These are phyloP conservation scores for Bipolaris zeicola DNA, from an alignment of 2,329 filamentous ascomycete genomes.

Conservation along the genomic window DNA sequence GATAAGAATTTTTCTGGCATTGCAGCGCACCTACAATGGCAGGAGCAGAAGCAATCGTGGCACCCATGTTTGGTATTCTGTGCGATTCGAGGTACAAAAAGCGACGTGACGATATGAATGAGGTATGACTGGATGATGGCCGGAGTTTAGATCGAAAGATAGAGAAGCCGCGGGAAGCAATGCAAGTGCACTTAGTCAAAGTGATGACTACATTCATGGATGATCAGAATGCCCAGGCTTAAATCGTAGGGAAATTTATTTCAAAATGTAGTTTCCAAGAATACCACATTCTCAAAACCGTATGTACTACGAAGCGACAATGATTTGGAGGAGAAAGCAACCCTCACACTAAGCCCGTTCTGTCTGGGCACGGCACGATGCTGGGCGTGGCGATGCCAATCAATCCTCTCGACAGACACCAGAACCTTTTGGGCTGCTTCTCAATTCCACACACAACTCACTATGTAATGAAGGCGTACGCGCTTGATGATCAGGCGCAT, in stretches of 20 bases:
- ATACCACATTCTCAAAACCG: neutral
- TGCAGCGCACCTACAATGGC: conserved; percentile 39
- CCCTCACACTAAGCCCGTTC: neutral
- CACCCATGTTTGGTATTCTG: conserved; percentile 23
- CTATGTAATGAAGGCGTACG: neutral
- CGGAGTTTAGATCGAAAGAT: conserved; percentile 8
- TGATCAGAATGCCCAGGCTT: neutral
- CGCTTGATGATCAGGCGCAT: neutral
- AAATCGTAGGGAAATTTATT: neutral
- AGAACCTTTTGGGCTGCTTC: neutral
- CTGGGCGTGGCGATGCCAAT: no score
- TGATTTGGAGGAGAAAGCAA: neutral
- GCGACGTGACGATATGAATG: neutral
- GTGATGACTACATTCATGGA: conserved; percentile 13
- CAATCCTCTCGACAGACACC: no score
- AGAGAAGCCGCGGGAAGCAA: conserved; percentile 20
- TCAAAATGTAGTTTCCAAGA: neutral
- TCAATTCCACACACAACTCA: neutral
- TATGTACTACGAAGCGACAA: neutral
- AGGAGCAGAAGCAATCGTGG: conserved; percentile 17
- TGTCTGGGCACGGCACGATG: neutral
- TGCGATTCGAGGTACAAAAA: neutral
- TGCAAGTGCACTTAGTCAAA: conserved; percentile 19
- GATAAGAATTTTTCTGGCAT: conserved; percentile 43
- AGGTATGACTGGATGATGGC: conserved; percentile 13